Evolutionary conservation across 2,329 filamentous ascomycete species (phyloP), one percentile per base, ranked within the genome.

Genomic region (Venturiaceae sp.): DNA sequence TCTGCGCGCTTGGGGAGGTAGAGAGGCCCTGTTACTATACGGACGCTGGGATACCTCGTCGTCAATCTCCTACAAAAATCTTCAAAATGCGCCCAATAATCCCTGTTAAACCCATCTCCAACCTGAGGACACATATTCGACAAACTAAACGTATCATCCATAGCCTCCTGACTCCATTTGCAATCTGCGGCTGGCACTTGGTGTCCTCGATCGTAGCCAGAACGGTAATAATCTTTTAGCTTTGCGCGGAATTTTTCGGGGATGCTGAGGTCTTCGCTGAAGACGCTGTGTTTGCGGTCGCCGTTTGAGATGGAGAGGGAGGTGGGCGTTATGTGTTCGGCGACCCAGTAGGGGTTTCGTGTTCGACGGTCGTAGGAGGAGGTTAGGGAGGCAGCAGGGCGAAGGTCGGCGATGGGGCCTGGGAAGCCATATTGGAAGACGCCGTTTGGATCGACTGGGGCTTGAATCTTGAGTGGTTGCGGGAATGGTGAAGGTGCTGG

Each of bases 21-120:
- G 46, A 99, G 75, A 2, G 94, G 94, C 0, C 94, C 94, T 0
- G 94, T 99, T 58, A 96, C 90, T 64, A 97, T 86, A 62, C 94
- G 82, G 28, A 99, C 92, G 44, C 83, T 88, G 1, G 92, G 92
- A 69, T 96, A 99, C 57, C 78, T 81, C 52, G 78, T 75, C 0
- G 92, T 92, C 63, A 99, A 78, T 19, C 90, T 80, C 9, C 94
- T 83, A 75, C 92, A 96, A 69, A 97, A 99, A 69, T 96, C 92
- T 76, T 99, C 94, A 64, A 99, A 92, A 72, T 99, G 94, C 37
- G 94, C 88, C 94, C 94, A 99, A 82, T 99, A 99, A 76, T 99
- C 94, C 55, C 94, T 83, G 77, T 99, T 99, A 80, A 99, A 99
- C 60, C 94, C 94, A 70, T 96, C 90, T 64, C 94, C 94, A 32